These are phyloP conservation scores for Plasmodium inui DNA, from an alignment of 169 alveolate genomes.

Conservation along the genomic window DNA sequence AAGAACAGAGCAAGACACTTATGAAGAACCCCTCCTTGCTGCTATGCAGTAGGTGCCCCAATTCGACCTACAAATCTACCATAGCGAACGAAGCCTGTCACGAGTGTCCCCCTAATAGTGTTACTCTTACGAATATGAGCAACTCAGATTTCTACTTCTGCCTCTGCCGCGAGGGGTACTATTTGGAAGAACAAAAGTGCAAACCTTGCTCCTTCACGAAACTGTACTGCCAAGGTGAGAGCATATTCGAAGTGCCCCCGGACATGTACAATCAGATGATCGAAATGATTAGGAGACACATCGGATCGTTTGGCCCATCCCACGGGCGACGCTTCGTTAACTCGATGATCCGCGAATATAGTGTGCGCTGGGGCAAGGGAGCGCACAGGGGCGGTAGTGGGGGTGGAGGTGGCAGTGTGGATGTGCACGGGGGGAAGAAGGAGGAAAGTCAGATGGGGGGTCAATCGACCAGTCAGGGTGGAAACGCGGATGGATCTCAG, in stretches of 20 bases:
- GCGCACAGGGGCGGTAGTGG: neutral
- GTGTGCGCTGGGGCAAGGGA: neutral
- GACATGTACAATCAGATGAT: constrained; percentile 11
- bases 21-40: neutral
- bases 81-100: constrained; percentile 86
- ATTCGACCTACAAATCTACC: constrained; percentile 79
- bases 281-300: neutral
- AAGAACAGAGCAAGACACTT: neutral
- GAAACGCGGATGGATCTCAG: neutral
- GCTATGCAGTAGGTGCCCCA: constrained; percentile 82
- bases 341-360: constrained; percentile 9
- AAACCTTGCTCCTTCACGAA: constrained; percentile 82
- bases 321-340: constrained; percentile 11
- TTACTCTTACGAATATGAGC: constrained; percentile 75
- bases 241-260: constrained; percentile 24
- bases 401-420: no score
- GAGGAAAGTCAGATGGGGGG: neutral
- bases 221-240: constrained; percentile 87
- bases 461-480: neutral
- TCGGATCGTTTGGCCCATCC: neutral
- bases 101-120: constrained; percentile 83
- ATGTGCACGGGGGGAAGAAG: neutral
- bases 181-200: constrained; percentile 80
- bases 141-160: constrained; percentile 84
- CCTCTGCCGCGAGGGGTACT: constrained; percentile 87